These are phyloP conservation scores for Elsinoe fawcettii DNA, from an alignment of 2,329 filamentous ascomycete species.

Conservation along the genomic window DNA sequence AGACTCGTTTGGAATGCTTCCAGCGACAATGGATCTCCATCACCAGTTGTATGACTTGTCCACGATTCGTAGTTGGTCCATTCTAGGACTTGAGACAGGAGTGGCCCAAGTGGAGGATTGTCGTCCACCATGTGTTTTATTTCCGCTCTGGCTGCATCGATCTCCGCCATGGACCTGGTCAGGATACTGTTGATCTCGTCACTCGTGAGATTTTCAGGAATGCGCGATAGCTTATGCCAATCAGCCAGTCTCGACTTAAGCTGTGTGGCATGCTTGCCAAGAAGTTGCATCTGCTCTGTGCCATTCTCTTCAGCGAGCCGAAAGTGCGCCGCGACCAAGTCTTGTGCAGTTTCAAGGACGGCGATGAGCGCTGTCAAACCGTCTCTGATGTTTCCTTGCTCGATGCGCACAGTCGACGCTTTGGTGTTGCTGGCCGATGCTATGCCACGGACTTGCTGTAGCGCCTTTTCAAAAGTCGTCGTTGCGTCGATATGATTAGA, in stretches of 20 bases:
- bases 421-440: background rate
- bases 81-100: conserved; percentile 17
- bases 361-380: conserved; percentile 55
- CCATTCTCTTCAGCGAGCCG: conserved; percentile 48
- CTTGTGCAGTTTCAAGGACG: conserved; percentile 55
- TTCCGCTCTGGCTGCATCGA: conserved; percentile 1
- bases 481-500: conserved; percentile 21
- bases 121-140: conserved; percentile 12
- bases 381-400: conserved; percentile 19
- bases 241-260: conserved; percentile 4
- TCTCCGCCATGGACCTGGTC: background rate
- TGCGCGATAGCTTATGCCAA: background rate
- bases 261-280: background rate
- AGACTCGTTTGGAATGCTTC: conserved; percentile 50
- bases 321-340: conserved; percentile 58
- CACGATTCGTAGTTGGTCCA: conserved; percentile 15
- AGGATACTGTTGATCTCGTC: background rate
- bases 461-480: conserved; percentile 33
- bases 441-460: conserved; percentile 30
- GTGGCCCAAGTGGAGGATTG: conserved; percentile 17
- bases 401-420: background rate
- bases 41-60: background rate
- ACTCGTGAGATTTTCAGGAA: conserved; percentile 8
- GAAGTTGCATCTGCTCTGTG: conserved; percentile 4
- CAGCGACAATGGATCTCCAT: background rate